Base-by-base conservation (phyloP, 177 flowering plant genomes). In the Telopea speciosissima region DNA sequence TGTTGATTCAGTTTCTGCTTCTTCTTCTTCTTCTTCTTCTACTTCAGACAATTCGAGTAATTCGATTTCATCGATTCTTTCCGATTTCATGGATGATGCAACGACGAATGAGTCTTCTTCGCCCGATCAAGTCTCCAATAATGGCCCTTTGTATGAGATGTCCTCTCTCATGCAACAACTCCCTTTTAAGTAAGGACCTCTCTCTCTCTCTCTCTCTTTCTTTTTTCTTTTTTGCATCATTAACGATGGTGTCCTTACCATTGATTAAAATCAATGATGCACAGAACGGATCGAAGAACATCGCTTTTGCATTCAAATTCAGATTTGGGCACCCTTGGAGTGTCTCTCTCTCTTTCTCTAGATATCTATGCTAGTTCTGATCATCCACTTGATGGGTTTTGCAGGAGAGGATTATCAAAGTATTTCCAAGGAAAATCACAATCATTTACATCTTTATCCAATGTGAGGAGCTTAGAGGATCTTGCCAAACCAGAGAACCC, bases 401-500 rank as follows among this genome's bases (percentile, higher is more conserved):
- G 23, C 63, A 87, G 88, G 74, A 84, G 82, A 62, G 88, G 90
- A 24, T 76, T 87, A 8, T 87, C 88, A 25, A 81, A 81, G 77
- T 75, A 80, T 63, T 87, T 66, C 72, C 70, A 80, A 66, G 87
- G 88, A 22, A 87, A 81, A 58, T 87, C 90, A 5, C 83, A 84
- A 40, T 87, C 90, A 12, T 87, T 84, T 24, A 82, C 85, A 49
- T 82, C 81, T 12, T 64, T 87, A 54, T 64, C 83, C 24, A 77
- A 76, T 14, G 86, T 84, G 76, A 73, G 31, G 71, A 68, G 82
- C 72, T 59, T 84, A 26, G 84, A 81, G 62, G 88, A 87, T 45
- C 82, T 87, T n/a, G 82, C 76, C 3, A 87, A 87, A 72, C 83
- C 81, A 1, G 88, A 87, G 74, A 81, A 82, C 10, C 87, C 83